Percentiles rank a stretch among this genome's conserved stretches.
phyloP scores from a whole-genome alignment of 805 yeast genomes.

The Brettanomyces anomalus region DNA sequence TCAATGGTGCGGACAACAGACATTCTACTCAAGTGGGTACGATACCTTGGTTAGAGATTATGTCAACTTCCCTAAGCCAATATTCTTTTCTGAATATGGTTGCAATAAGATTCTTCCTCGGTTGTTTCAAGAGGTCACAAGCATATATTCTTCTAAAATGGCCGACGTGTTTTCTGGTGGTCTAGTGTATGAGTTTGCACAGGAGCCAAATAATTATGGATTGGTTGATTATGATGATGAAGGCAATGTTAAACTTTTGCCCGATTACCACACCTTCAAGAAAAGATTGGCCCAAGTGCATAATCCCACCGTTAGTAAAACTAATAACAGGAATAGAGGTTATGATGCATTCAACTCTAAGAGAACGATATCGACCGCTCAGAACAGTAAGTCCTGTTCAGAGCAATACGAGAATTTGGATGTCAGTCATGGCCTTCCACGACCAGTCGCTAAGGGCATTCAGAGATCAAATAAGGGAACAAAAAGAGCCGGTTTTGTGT shows the following conservation, averaged over 20 bases:
- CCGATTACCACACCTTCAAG: conserved; percentile 36
- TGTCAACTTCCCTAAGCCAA: conserved; percentile 58
- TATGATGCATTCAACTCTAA: conserved; percentile 9
- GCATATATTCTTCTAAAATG: conserved; percentile 69
- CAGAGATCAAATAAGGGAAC: conserved; percentile 11
- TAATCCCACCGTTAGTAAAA: conserved; percentile 16
- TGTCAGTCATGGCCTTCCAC: conserved; percentile 35
- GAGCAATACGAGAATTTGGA: conserved; percentile 34
- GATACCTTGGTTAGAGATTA: conserved; percentile 63
- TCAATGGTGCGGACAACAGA: conserved; percentile 85
- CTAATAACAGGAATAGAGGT: conserved; percentile 6
- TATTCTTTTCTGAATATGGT: conserved; percentile 87
- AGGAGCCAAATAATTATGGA: conserved; percentile 75
- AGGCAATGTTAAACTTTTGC: conserved; percentile 34
- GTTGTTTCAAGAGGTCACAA: conserved; percentile 62
- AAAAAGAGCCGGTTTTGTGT: conserved; percentile 40
- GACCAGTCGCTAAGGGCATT: conserved; percentile 36
- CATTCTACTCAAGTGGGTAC: conserved; percentile 73
- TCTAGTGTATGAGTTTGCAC: conserved; percentile 69
- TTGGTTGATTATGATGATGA: conserved; percentile 41
- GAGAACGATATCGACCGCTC: neutral
- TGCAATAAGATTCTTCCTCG: conserved; percentile 81
- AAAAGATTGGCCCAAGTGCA: conserved; percentile 32
- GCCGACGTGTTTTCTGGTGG: conserved; percentile 76
- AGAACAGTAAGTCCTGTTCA: conserved; percentile 25